Base-by-base conservation (phyloP, 768 basidiomycete species). In the Tricholoma hemisulphureum region DNA sequence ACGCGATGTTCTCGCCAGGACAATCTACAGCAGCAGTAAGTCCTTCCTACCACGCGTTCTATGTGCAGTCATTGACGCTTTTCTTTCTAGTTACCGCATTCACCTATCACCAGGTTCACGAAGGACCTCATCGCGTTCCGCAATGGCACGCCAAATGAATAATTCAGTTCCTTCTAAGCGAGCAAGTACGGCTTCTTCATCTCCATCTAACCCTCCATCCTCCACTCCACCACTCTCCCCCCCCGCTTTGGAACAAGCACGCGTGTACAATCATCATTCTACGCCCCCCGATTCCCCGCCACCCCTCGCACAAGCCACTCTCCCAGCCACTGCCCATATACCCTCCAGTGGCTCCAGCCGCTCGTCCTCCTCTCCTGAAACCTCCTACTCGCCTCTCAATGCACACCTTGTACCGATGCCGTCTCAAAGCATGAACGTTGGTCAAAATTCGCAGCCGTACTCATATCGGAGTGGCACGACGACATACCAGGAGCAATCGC, bases 1-100 rank as follows among this genome's bases (percentile, higher is more conserved):
- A 95, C 93, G 1, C 81, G 90, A 16, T 95, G 94, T 63, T 93
- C 91, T 10, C 78, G 93, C 31, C 92, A 94, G 71, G 94, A 96
- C 65, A 96, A 96, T 63, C 80, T 96, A 4, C 81, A 83, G 51
- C 82, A 83, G 61, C 82, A 83, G 82, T 83, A 53, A 65, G 81
- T 78, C 23, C 51, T 39, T 57, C 50, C 24, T 57, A 6, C 35
- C 45, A n/a, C n/a, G n/a, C n/a, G n/a, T 46, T 45, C 34, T 18
- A 57, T 13, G 14, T 34, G 13, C 8, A 2, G 46, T 48, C 26
- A n/a, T 48, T 63, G 37, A 62, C 34, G 16, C 21, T 35, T 28
- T 16, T 13, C 37, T 23, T 51, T 43, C 1, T 66, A 91, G 89
- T 64, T 91, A 91, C 66, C 86, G 89, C 18, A 91, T 91, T 61